phyloP scores from a whole-genome alignment of 495 filamentous ascomycete genomes.

The Aspergillus steynii region DNA sequence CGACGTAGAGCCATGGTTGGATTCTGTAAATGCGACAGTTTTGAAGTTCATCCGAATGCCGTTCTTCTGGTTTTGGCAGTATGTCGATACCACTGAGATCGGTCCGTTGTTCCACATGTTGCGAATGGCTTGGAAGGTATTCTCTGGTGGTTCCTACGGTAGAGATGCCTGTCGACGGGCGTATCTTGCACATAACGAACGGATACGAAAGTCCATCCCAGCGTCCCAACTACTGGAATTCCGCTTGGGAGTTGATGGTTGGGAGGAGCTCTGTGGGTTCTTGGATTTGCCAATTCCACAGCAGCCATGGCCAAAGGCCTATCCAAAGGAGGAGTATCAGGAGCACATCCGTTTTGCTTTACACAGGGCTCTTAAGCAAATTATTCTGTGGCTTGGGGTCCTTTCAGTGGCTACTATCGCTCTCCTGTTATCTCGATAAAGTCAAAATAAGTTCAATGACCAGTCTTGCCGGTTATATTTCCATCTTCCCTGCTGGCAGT shows the following conservation, averaged over 20 bases:
- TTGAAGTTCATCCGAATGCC: conserved; percentile 9
- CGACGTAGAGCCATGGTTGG: conserved; percentile 7
- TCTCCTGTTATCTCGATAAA: not conserved
- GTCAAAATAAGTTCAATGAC: not conserved
- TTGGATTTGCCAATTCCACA: not conserved
- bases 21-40: conserved; percentile 1
- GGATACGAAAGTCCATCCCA: not conserved
- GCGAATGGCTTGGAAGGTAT: conserved; percentile 5
- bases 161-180: not conserved
- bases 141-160: conserved; percentile 3
- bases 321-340: not conserved
- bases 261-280: conserved; percentile 11
- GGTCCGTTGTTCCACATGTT: conserved; percentile 7
- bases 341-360: conserved; percentile 3
- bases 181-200: conserved; percentile 7
- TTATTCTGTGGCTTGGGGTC: not conserved
- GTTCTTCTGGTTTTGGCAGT: conserved; percentile 3
- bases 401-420: not conserved
- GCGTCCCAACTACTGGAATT: not conserved
- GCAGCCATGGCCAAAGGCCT: conserved; percentile 8
- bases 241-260: conserved; percentile 9
- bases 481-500: too few relatives aligned
- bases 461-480: too few relatives aligned
- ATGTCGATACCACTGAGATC: not conserved
- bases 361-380: not conserved